phyloP scores from a whole-genome alignment of 768 basidiomycete genomes.

The Macrocybe gigantea region DNA sequence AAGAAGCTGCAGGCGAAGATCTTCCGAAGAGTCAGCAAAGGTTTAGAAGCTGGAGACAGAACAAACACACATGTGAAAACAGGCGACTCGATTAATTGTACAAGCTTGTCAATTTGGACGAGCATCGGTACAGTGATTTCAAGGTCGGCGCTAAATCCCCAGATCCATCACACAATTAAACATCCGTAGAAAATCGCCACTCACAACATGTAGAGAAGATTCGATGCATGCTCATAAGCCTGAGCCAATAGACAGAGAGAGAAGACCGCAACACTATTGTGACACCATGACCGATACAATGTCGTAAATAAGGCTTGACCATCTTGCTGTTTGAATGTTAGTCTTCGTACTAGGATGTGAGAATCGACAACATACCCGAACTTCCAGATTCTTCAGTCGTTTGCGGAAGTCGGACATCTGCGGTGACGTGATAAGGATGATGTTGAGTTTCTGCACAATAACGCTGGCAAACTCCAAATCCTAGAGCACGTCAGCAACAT shows the following conservation, averaged over 20 bases:
- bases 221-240: slow-evolving; percentile 98
- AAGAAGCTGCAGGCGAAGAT: slow-evolving; percentile 86
- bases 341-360: neutral
- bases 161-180: neutral
- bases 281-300: slow-evolving; percentile 96
- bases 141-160: slow-evolving; percentile 71
- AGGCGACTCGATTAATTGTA: slow-evolving; percentile 96
- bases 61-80: slow-evolving; percentile 85
- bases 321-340: slow-evolving; percentile 60
- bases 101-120: slow-evolving; percentile 96
- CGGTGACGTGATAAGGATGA: slow-evolving; percentile 93
- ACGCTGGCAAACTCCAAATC: slow-evolving; percentile 97
- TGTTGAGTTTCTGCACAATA: slow-evolving; percentile 95
- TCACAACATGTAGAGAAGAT: slow-evolving; percentile 92
- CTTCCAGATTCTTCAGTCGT: slow-evolving; percentile 88
- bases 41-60: neutral
- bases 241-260: slow-evolving; percentile 95
- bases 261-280: slow-evolving; percentile 95
- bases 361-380: slow-evolving; percentile 56
- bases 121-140: slow-evolving; percentile 94
- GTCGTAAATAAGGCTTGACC: slow-evolving; percentile 94
- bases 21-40: slow-evolving; percentile 27
- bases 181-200: slow-evolving; percentile 5
- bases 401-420: slow-evolving; percentile 94
- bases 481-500: slow-evolving; percentile 29